These are phyloP conservation scores for Pittosporum tobira DNA, from an alignment of 129 eudicot species.

Conservation along the genomic window DNA sequence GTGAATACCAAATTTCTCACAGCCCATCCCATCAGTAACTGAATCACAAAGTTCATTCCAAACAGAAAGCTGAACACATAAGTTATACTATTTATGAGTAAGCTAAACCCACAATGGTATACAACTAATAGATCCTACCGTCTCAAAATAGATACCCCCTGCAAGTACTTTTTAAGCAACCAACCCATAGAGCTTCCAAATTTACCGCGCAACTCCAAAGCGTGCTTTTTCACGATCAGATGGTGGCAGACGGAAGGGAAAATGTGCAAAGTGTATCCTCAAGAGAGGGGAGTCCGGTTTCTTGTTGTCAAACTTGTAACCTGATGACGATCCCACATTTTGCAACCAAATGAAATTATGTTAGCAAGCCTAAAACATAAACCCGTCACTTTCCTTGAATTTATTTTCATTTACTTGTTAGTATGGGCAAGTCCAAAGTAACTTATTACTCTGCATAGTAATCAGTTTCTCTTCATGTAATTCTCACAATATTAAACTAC, in stretches of 20 bases:
- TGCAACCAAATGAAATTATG: neutral
- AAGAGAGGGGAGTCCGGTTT: conserved; percentile 61
- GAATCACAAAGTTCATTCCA: too few relatives aligned
- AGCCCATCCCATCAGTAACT: too few relatives aligned
- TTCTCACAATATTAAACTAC: too few relatives aligned
- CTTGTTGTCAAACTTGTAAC: conserved; percentile 87
- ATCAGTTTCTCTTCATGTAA: neutral
- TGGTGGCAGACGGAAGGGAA: conserved; percentile 83
- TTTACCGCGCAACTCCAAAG: neutral
- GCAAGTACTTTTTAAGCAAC: neutral
- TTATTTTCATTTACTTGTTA: neutral
- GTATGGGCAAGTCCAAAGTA: neutral
- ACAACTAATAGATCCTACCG: neutral
- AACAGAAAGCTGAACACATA: neutral
- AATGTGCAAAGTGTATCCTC: conserved; percentile 74
- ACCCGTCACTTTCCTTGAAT: too few relatives aligned
- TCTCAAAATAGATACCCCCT: neutral
- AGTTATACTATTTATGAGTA: neutral
- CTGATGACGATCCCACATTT: conserved; percentile 25
- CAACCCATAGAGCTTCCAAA: neutral
- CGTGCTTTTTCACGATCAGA: conserved; percentile 21
- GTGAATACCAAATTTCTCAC: too few relatives aligned
- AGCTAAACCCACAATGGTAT: neutral
- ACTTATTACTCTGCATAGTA: neutral
- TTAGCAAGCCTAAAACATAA: neutral